Evolutionary conservation across 495 filamentous ascomycete genomes (phyloP).

Genomic region (Cercophora sp.): DNA sequence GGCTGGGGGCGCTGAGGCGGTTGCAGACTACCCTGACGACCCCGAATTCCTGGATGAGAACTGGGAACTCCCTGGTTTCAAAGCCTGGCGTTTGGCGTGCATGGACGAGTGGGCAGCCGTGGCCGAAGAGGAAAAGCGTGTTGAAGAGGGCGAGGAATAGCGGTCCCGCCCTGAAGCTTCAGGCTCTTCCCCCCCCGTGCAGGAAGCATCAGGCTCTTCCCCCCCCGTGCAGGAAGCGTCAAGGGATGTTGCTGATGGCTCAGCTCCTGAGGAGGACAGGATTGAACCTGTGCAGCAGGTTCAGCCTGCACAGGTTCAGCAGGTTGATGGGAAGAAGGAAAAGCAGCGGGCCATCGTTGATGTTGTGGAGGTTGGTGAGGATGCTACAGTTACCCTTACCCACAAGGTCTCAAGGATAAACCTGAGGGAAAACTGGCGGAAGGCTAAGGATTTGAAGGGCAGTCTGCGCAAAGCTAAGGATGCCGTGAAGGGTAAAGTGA

Average conservation of each 20-base stretch:
- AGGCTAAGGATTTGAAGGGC: slow-evolving; percentile 6
- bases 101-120: not conserved
- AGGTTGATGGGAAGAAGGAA: slow-evolving; percentile 7
- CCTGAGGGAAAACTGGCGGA: slow-evolving; percentile 5
- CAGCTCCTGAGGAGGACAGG: slow-evolving; percentile 6
- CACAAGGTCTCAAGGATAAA: slow-evolving; percentile 5
- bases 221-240: slow-evolving; percentile 5
- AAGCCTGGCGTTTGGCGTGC: slow-evolving; percentile 5
- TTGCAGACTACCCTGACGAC: slow-evolving; percentile 4
- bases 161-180: slow-evolving; percentile 7
- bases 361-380: slow-evolving; percentile 5
- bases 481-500: slow-evolving; percentile 4
- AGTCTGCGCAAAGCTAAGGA: slow-evolving; percentile 8
- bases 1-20: slow-evolving; percentile 10
- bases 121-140: too few species aligned
- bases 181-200: slow-evolving; percentile 5
- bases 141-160: too few species aligned
- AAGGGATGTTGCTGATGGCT: slow-evolving; percentile 8
- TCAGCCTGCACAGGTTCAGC: slow-evolving; percentile 5
- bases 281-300: slow-evolving; percentile 8
- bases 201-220: slow-evolving; percentile 6
- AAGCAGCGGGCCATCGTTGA: slow-evolving; percentile 6
- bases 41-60: slow-evolving; percentile 12
- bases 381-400: slow-evolving; percentile 6
- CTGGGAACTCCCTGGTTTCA: slow-evolving; percentile 5